Evolutionary conservation across 2,329 filamentous ascomycete genomes (phyloP).

Genomic region (Apiospora koreana): DNA sequence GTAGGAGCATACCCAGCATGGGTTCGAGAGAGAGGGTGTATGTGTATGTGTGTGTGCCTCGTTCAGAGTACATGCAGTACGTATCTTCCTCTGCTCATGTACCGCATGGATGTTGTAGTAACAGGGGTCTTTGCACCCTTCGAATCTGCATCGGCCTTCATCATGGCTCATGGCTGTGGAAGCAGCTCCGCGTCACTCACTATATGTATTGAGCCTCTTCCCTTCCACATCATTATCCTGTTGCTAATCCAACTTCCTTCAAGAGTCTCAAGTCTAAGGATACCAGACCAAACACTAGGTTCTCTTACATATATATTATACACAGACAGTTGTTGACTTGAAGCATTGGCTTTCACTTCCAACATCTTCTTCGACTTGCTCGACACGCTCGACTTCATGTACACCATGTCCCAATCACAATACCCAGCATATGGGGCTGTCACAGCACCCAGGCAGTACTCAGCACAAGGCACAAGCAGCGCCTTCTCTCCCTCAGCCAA

Average conservation of each 20-base stretch:
- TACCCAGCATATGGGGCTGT: slow-evolving; percentile 38
- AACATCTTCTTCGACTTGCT: neutral
- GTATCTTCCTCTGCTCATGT: neutral
- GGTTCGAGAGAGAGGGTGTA: neutral
- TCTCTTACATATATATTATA: neutral
- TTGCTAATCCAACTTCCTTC: neutral
- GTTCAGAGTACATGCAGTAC: neutral
- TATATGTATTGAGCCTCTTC: slow-evolving; percentile 4
- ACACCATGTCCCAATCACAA: slow-evolving; percentile 44
- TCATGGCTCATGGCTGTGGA: slow-evolving; percentile 9
- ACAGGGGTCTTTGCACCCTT: slow-evolving; percentile 8
- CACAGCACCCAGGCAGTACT: slow-evolving; percentile 63
- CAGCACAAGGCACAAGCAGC: slow-evolving; percentile 80
- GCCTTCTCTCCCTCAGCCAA: slow-evolving; percentile 94
- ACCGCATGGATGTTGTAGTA: neutral
- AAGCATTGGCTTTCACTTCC: slow-evolving; percentile 1
- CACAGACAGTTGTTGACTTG: neutral
- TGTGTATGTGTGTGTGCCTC: neutral
- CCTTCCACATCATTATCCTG: neutral
- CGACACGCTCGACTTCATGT: slow-evolving; percentile 32
- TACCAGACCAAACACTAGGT: neutral
- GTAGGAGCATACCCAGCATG: neutral
- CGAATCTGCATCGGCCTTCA: slow-evolving; percentile 10
- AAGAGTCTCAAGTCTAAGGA: neutral
- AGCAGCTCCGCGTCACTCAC: neutral